Evolutionary conservation across 139 green algal genomes (phyloP).

Genomic region (Chlamydomonas sphaeroides): DNA sequence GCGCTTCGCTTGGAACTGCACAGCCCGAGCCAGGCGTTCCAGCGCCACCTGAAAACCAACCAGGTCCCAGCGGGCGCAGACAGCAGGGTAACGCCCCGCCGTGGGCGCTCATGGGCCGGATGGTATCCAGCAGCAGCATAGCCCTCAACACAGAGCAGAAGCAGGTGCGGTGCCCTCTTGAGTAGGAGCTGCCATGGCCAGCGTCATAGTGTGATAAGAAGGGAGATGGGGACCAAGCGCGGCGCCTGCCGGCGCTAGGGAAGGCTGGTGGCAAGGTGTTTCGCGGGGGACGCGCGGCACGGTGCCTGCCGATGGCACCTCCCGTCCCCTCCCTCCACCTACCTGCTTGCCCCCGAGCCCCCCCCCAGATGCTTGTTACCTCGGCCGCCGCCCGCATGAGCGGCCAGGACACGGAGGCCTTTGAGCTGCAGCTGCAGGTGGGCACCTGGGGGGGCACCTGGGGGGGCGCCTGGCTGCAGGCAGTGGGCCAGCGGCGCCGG

Average conservation of each 20-base stretch:
- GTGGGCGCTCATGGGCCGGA: no score
- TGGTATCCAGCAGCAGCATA: slow-evolving; percentile 8
- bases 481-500: no score
- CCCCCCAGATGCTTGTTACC: slow-evolving; percentile 7
- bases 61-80: no score
- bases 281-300: no score
- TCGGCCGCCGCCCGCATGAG: slow-evolving; percentile 19
- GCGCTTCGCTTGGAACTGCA: no score
- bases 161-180: not conserved
- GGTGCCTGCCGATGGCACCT: not conserved
- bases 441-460: not conserved
- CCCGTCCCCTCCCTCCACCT: not conserved
- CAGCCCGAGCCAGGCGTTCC: no score
- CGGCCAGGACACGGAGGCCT: slow-evolving; percentile 1
- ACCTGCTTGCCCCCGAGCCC: not conserved
- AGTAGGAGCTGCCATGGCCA: not conserved
- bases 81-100: no score
- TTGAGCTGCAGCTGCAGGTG: slow-evolving; percentile 26
- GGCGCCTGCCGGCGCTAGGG: no score
- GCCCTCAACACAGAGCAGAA: slow-evolving; percentile 15
- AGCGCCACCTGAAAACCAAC: no score
- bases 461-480: not conserved
- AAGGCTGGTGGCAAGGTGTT: no score
- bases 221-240: no score
- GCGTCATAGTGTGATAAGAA: no score